phyloP scores from a whole-genome alignment of 805 yeast species.

The Candida mattraensis region DNA sequence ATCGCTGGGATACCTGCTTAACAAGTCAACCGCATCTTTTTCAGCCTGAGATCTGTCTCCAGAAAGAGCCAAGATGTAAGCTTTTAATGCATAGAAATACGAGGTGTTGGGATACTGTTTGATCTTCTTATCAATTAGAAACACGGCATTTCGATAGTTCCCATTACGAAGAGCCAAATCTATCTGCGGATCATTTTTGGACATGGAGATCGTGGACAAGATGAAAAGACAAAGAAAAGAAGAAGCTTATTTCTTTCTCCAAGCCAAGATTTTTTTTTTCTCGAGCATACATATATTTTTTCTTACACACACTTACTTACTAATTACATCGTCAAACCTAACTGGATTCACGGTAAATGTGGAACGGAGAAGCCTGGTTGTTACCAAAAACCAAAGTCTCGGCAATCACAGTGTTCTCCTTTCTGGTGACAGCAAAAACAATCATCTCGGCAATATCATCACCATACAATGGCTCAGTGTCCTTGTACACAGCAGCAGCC shows the following conservation, averaged over 20 bases:
- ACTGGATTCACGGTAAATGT: constrained; percentile 46
- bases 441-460: constrained; percentile 76
- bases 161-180: constrained; percentile 38
- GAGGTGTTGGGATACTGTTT: constrained; percentile 57
- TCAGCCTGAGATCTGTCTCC: constrained; percentile 37
- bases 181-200: constrained; percentile 21
- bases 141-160: constrained; percentile 53
- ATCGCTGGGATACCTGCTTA: constrained; percentile 50
- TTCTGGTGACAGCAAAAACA: constrained; percentile 65
- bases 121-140: constrained; percentile 47
- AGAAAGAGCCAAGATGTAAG: constrained; percentile 34
- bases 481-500: constrained; percentile 66
- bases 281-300: constrained; percentile 2
- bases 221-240: not conserved
- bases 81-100: constrained; percentile 49
- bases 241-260: not conserved
- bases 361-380: constrained; percentile 79
- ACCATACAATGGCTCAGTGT: constrained; percentile 68
- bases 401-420: constrained; percentile 71
- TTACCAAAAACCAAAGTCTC: constrained; percentile 82
- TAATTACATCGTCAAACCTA: too few relatives aligned
- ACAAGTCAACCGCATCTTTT: constrained; percentile 31
- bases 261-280: not conserved
- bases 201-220: constrained; percentile 23
- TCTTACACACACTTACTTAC: constrained; percentile 1